Percentiles rank a stretch among this genome's conserved stretches.
phyloP scores from a whole-genome alignment of 2,329 filamentous ascomycete species.

The Zarea fungicola region DNA sequence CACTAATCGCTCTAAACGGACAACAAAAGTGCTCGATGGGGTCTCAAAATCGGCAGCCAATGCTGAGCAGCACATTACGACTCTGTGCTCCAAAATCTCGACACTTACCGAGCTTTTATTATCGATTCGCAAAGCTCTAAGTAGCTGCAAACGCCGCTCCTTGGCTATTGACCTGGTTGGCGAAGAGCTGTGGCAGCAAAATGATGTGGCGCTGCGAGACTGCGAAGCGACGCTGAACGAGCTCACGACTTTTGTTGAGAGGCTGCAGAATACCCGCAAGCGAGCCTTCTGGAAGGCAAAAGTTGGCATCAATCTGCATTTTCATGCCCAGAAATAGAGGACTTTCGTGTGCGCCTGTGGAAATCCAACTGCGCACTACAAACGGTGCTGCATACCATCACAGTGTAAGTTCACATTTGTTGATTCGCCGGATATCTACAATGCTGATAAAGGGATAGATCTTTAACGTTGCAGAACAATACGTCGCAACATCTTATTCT shows the following conservation, averaged over 20 bases:
- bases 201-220: not conserved
- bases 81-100: not conserved
- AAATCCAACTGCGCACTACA: not conserved
- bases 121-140: not conserved
- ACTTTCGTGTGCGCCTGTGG: not conserved
- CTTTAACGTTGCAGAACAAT: not conserved
- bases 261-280: not conserved
- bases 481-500: not conserved
- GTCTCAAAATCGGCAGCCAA: too few relatives aligned
- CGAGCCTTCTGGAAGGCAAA: not conserved
- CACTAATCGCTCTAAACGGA: too few relatives aligned
- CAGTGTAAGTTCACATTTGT: not conserved
- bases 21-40: too few relatives aligned
- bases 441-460: not conserved
- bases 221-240: not conserved
- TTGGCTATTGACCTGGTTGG: not conserved
- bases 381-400: constrained; percentile 1
- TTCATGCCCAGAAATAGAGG: not conserved
- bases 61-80: not conserved
- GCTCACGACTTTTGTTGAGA: not conserved
- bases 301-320: not conserved
- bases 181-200: not conserved
- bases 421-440: not conserved
- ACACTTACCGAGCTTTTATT: not conserved
- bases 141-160: not conserved